Conservation (phyloP, 2,329 filamentous ascomycete genomes). For the Pseudocercospora fuligena region DNA sequence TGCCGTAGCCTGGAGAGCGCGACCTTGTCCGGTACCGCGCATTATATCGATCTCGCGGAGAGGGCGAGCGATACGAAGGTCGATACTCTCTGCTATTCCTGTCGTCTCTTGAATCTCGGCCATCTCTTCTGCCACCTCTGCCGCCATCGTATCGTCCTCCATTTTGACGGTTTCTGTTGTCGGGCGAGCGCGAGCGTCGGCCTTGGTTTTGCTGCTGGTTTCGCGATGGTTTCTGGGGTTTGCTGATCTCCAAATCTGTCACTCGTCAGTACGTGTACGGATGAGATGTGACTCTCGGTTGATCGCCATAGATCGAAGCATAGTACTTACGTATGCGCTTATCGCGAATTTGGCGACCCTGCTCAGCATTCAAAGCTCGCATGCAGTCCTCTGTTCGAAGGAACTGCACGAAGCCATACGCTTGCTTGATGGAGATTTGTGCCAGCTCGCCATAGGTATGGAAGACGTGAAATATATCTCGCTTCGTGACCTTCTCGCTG, state of each 20-base stretch:
- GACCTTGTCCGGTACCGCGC: slow-evolving; percentile 45
- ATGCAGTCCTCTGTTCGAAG: slow-evolving; percentile 75
- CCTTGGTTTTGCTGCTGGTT: slow-evolving; percentile 33
- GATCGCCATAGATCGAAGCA: not conserved
- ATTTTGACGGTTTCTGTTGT: slow-evolving; percentile 54
- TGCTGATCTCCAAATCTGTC: slow-evolving; percentile 85
- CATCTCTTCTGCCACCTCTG: slow-evolving; percentile 41
- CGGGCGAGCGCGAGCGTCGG: slow-evolving; percentile 64
- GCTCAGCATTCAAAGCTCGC: slow-evolving; percentile 74
- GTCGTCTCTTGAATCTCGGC: slow-evolving; percentile 52
- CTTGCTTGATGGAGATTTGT: slow-evolving; percentile 94
- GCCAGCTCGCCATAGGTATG: slow-evolving; percentile 82
- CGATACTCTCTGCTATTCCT: slow-evolving; percentile 63
- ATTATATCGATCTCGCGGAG: slow-evolving; percentile 45
- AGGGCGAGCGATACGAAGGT: slow-evolving; percentile 49
- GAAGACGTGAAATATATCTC: slow-evolving; percentile 91
- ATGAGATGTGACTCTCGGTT: slow-evolving; percentile 26
- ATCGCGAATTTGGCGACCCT: slow-evolving; percentile 82
- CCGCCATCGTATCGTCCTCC: slow-evolving; percentile 45
- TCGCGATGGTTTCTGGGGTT: slow-evolving; percentile 67
- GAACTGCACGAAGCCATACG: slow-evolving; percentile 96
- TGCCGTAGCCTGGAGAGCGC: slow-evolving; percentile 47
- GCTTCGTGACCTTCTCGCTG: slow-evolving; percentile 89
- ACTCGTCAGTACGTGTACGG: slow-evolving; percentile 38
- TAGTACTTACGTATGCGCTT: slow-evolving; percentile 82